Percentiles rank a stretch among this genome's conserved stretches.
phyloP scores from a whole-genome alignment of 345 rosid species.

The Ceriops tagal region DNA sequence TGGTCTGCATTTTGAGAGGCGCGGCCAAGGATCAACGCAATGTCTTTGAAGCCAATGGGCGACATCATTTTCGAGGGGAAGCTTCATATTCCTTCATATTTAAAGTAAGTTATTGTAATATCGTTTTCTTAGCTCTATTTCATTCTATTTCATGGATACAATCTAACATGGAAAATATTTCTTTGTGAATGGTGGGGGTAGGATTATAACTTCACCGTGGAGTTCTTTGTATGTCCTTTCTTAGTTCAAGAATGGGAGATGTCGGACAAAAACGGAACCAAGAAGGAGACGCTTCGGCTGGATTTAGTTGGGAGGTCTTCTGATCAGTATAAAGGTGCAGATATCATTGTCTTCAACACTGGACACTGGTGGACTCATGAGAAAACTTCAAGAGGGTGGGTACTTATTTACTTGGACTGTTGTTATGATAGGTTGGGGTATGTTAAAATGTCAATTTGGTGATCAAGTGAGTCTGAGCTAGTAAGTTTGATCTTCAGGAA shows the following conservation, averaged over 20 bases:
- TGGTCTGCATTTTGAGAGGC: conserved; percentile 74
- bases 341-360: conserved; percentile 78
- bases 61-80: conserved; percentile 70
- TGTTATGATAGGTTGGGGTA: background rate
- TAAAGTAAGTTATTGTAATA: conserved; percentile 43
- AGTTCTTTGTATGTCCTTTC: conserved; percentile 89
- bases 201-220: conserved; percentile 75
- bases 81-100: conserved; percentile 82
- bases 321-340: conserved; percentile 64
- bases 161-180: conserved; percentile 6
- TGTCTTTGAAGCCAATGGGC: conserved; percentile 77
- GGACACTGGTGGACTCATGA: conserved; percentile 99
- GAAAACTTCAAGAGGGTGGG: conserved; percentile 85
- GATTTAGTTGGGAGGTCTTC: conserved; percentile 76
- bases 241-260: conserved; percentile 91
- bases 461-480: background rate
- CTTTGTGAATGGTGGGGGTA: conserved; percentile 21
- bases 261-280: conserved; percentile 45
- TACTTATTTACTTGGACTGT: background rate
- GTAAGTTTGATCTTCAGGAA: conserved; percentile 44
- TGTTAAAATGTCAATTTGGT: background rate
- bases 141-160: background rate
- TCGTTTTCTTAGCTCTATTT: background rate
- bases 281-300: conserved; percentile 86
- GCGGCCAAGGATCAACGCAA: conserved; percentile 58